Evolutionary conservation across 345 rosid species (phyloP), one percentile per base, ranked within the genome.

Genomic region (Hirschfeldia incana): DNA sequence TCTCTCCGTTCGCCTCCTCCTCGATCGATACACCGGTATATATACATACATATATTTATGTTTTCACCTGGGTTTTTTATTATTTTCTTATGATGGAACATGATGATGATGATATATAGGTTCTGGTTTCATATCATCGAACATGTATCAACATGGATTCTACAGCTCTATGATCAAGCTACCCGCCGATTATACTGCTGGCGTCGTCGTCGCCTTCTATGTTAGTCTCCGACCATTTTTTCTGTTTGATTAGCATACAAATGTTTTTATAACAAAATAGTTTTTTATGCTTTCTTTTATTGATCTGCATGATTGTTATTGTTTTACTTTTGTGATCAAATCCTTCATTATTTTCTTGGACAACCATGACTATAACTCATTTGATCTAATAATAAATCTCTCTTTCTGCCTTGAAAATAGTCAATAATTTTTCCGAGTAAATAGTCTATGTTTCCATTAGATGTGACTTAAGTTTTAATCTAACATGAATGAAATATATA

Each of bases 91-190:
- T 27, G 51, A 39, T 72, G 29, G 10, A 33, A 32, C n/a, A 13
- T 67, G 37, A 57, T 76, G 42, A 28, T 11, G 13, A 64, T 46
- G 29, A 67, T 29, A 12, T 64, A 46, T 83, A 91, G 99, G 99
- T 51, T 82, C 98, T 3, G 99, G 99, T 4, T 93, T 95, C 68
- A 87, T 93, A 29, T 95, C 99, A 1, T 90, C 98, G 11, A 91
- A 81, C 55, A 84, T 90, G 91, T 90, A 95, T 32, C 80, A 85
- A 8, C 90, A 95, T 72, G 99, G 97, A 58, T 88, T 91, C 85
- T 91, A 91, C 68, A 91, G 97, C 81, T 94, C 98, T 75, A 88
- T 78, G 84, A 87, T 95, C 81, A 95, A 95, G 83, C 77, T 95
- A 67, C 99, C 98, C 1, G 83, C 86, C 2, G 89, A 90, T 77